Base-by-base conservation (phyloP, 2,329 filamentous ascomycete genomes). In the Alternaria infectoria region DNA sequence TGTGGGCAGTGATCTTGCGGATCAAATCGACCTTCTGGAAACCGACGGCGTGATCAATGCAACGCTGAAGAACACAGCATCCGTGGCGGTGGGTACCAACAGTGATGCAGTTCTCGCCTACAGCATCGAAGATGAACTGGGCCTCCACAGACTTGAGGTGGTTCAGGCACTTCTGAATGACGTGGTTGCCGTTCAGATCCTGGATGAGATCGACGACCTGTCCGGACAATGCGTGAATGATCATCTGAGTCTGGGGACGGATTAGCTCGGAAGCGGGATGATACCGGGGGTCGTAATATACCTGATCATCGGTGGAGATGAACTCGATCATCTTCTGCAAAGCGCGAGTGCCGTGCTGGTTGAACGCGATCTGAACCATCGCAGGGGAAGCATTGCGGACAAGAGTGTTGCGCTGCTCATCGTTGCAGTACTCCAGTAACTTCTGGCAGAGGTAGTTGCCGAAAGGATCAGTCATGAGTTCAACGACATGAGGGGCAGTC, bases 301-400 rank as follows among this genome's bases (percentile, higher is more conserved):
- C 82, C 80, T 99, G 96, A 75, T 91, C 89, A 4, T 89, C 86
- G 25, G 93, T 96, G 56, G 90, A 92, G 75, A 99, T 92, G 79
- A 93, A 96, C 82, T 99, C 96, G 70, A 99, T 99, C 96, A 99
- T 99, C 87, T 98, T 99, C 84, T 99, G 96, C 62, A 99, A 84
- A 67, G 96, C 96, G 57, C 96, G 90, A 62, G 96, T 99, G 71
- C 96, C 96, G 79, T 99, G 96, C 83, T 97, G 95, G 82, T 99
- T 98, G 64, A 98, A 85, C 25, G 96, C 96, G 76, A 99, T 97
- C 73, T 90, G 90, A 23, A 97, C 93, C 85, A 99, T 92, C 67
- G 95, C 90, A 57, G 90, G 87, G 17, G 93, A 89, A 44, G 96
- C 93, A 73, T 97, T 97, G 80, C 94, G 90, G 73, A 99, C 96